Conservation (phyloP, 345 rosid genomes). For the Hibiscus tridactylites region DNA sequence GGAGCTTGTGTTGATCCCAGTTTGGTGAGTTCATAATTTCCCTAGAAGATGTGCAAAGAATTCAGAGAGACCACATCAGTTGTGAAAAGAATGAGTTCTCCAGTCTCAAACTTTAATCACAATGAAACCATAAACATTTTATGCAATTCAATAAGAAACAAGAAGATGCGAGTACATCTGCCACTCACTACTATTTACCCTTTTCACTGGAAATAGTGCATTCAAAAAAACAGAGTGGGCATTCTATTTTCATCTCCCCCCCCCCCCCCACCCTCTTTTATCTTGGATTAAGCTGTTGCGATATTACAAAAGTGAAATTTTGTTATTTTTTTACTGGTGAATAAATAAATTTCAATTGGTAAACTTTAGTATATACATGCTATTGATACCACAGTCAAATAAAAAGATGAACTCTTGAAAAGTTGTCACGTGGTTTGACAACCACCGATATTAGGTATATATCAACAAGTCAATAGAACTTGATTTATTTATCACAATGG, state of each 20-base stretch:
- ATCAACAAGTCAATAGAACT: conserved; percentile 1
- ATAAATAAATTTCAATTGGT: not conserved
- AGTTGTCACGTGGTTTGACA: not conserved
- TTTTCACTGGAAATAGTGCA: not conserved
- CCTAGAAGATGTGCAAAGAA: conserved; percentile 30
- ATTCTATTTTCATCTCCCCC: not conserved
- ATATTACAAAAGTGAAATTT: not conserved
- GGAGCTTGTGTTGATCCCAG: conserved; percentile 15
- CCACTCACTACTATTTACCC: not conserved
- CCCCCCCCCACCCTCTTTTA: not conserved
- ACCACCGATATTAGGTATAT: not conserved
- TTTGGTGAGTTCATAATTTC: conserved; percentile 21
- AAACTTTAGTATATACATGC: not conserved
- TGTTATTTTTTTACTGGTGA: not conserved
- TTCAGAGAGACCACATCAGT: not conserved
- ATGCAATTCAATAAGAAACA: not conserved
- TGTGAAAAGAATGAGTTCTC: not conserved
- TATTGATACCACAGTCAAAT: not conserved
- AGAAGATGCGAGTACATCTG: not conserved
- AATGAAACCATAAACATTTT: not conserved
- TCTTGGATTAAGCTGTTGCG: not conserved
- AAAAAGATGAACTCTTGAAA: not conserved
- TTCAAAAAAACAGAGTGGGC: not conserved
- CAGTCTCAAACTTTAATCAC: not conserved
- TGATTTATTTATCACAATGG: not conserved